Percentiles rank a stretch among this genome's conserved stretches.
Conservation (phyloP, 73 alveolate genomes). For the Paramecium tetraurelia region DNA sequence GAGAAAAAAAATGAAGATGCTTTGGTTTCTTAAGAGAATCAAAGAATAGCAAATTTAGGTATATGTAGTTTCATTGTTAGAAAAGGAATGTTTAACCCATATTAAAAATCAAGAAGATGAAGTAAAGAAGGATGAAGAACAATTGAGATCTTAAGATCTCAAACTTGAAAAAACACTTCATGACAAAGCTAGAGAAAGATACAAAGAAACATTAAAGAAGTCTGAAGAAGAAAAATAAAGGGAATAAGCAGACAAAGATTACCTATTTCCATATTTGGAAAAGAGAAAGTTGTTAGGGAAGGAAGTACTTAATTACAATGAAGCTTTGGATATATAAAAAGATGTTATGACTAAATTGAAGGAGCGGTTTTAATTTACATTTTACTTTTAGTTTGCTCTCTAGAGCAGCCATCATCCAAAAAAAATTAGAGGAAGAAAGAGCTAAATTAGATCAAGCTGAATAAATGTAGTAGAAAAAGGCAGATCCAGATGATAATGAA, state of each 20-base stretch:
- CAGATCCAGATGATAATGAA: constrained; percentile 51
- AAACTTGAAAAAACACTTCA: constrained; percentile 72
- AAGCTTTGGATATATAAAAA: constrained; percentile 77
- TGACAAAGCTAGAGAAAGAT: constrained; percentile 82
- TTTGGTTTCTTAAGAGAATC: constrained; percentile 42
- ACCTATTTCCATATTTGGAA: constrained; percentile 75
- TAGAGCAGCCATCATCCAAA: constrained; percentile 79
- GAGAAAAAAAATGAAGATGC: constrained; percentile 61
- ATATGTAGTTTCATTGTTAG: not conserved
- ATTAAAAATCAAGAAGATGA: constrained; percentile 72
- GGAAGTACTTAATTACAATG: constrained; percentile 65
- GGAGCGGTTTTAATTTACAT: constrained; percentile 60
- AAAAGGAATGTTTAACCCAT: constrained; percentile 67
- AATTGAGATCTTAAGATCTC: constrained; percentile 58
- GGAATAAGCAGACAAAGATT: constrained; percentile 72
- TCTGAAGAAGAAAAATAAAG: constrained; percentile 74
- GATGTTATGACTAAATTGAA: constrained; percentile 78
- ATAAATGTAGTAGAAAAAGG: constrained; percentile 6
- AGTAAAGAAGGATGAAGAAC: constrained; percentile 59
- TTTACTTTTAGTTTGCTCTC: constrained; percentile 49
- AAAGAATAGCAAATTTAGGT: constrained; percentile 75
- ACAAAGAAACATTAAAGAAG: constrained; percentile 74
- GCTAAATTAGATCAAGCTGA: constrained; percentile 69
- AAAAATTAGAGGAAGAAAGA: constrained; percentile 77
- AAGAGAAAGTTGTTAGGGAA: constrained; percentile 62